A percentile compares a stretch with the other conserved stretches of the same genome.
phyloP scores from a whole-genome alignment of 169 alveolate genomes.

The Theileria equi region DNA sequence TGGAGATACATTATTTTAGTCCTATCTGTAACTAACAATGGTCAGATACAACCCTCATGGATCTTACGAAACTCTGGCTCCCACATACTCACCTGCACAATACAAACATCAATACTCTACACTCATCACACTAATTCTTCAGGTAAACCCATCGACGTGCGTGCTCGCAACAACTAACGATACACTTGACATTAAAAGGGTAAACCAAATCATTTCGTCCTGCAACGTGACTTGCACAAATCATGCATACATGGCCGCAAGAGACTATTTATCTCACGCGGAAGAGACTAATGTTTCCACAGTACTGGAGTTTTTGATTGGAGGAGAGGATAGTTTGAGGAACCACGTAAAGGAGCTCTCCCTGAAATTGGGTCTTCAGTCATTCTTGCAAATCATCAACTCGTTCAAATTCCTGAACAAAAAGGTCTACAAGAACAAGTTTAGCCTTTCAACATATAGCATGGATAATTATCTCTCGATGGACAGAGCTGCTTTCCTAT shows the following conservation, averaged over 20 bases:
- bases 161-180: constrained; percentile 43
- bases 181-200: constrained; percentile 28
- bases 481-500: constrained; percentile 75
- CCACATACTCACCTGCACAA: no score
- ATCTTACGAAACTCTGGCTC: no score
- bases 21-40: no score
- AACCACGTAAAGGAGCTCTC: constrained; percentile 66
- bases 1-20: no score
- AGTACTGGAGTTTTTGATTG: constrained; percentile 59
- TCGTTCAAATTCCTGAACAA: constrained; percentile 56
- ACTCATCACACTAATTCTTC: not conserved
- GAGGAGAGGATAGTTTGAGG: constrained; percentile 65
- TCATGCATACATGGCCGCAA: constrained; percentile 9
- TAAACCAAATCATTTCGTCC: constrained; percentile 37
- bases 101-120: no score
- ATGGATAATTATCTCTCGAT: constrained; percentile 68
- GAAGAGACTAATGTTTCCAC: constrained; percentile 62
- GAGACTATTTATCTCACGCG: not conserved
- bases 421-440: constrained; percentile 57
- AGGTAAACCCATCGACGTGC: constrained; percentile 59
- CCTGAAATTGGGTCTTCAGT: constrained; percentile 61
- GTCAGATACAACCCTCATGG: no score
- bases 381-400: constrained; percentile 63
- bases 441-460: constrained; percentile 57
- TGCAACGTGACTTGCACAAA: constrained; percentile 37